Evolutionary conservation across 192 early-diverging fungal species (phyloP).

Genomic region (Rhizoclosmatium sp.): DNA sequence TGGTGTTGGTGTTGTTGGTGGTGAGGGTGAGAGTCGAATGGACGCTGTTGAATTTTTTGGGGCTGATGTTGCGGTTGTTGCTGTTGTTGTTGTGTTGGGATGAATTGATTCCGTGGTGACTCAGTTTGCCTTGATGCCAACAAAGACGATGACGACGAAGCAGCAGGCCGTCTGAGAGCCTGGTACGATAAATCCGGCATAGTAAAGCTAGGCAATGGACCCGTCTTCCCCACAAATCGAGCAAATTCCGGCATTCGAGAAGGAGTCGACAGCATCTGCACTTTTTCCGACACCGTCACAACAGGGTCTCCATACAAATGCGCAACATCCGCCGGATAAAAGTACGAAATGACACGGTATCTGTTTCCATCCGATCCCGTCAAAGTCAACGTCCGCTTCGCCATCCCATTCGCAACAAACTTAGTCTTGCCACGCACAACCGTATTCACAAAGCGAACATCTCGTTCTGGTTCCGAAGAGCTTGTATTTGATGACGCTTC

Average conservation of each 20-base stretch:
- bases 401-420: slow-evolving; percentile 17
- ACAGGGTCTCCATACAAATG: slow-evolving; percentile 9
- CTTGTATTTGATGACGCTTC: background rate
- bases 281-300: background rate
- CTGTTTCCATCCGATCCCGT: slow-evolving; percentile 16
- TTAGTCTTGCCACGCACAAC: background rate
- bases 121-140: background rate
- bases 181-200: slow-evolving; percentile 14
- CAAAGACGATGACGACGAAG: background rate
- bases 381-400: background rate
- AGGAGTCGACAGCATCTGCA: background rate
- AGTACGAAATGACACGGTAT: slow-evolving; percentile 3
- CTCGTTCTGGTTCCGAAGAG: background rate
- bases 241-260: slow-evolving; percentile 5
- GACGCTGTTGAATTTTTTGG: background rate
- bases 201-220: background rate
- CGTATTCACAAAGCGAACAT: slow-evolving; percentile 3
- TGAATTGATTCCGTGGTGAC: too few relatives aligned
- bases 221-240: background rate
- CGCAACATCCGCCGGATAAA: background rate
- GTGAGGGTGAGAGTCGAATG: too few relatives aligned
- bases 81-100: background rate
- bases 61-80: background rate
- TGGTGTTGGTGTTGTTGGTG: background rate
- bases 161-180: background rate